Evolutionary conservation across 768 basidiomycete genomes (phyloP).

Genomic region (Termitomyces sp.): DNA sequence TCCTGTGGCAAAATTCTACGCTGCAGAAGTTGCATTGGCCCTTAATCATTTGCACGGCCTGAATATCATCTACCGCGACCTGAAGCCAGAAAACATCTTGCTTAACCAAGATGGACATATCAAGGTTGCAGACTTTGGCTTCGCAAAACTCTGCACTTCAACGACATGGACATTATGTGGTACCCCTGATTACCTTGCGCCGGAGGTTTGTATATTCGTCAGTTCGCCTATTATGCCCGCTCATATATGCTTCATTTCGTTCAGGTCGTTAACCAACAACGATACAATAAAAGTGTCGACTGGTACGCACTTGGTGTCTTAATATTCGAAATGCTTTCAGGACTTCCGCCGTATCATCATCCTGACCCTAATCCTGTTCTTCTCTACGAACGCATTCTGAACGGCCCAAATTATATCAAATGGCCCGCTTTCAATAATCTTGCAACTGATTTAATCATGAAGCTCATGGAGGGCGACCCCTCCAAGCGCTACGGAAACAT

Average conservation of each 20-base stretch:
- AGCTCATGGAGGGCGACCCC: constrained; percentile 86
- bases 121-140: constrained; percentile 96
- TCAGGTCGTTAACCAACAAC: constrained; percentile 71
- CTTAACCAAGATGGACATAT: constrained; percentile 94
- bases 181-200: constrained; percentile 95
- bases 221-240: background rate
- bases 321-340: constrained; percentile 96
- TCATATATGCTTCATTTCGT: constrained; percentile 11
- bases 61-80: constrained; percentile 93
- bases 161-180: constrained; percentile 96
- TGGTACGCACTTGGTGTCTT: constrained; percentile 99
- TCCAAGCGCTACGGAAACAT: constrained; percentile 88
- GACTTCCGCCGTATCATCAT: constrained; percentile 92
- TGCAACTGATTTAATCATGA: constrained; percentile 85
- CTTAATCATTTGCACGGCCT: constrained; percentile 83
- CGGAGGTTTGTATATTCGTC: constrained; percentile 53
- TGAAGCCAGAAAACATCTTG: constrained; percentile 96
- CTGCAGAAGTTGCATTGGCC: constrained; percentile 91
- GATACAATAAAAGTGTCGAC: constrained; percentile 96
- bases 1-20: constrained; percentile 97
- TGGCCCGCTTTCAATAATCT: constrained; percentile 76
- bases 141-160: constrained; percentile 83
- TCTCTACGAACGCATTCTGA: constrained; percentile 88
- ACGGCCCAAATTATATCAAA: constrained; percentile 66
- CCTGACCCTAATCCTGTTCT: constrained; percentile 77